Percentiles rank a stretch among this genome's conserved stretches.
Conservation (phyloP, 2,329 filamentous ascomycete species). For the Hirsutella minnesotensis region DNA sequence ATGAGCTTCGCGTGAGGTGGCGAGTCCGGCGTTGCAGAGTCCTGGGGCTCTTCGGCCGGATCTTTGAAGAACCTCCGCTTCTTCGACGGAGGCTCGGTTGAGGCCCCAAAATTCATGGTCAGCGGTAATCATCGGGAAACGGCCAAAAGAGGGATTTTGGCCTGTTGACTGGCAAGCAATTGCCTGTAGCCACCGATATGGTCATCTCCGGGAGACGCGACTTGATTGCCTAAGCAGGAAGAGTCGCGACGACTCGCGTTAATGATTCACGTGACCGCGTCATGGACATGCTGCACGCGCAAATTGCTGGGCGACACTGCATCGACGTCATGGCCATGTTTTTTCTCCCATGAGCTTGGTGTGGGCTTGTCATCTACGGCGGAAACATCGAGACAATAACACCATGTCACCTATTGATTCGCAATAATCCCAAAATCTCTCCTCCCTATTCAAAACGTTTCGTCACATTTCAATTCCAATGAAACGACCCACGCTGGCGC, state of each 20-base stretch:
- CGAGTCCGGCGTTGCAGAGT: conserved; percentile 11
- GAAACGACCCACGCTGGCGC: conserved; percentile 23
- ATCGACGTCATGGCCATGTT: not conserved
- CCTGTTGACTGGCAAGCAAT: too few species aligned
- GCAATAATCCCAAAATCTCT: not conserved
- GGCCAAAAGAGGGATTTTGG: not conserved
- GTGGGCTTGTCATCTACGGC: not conserved
- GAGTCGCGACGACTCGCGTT: conserved; percentile 22
- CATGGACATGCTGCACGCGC: not conserved
- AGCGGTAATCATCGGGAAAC: conserved; percentile 2
- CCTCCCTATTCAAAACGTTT: not conserved
- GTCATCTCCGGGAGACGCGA: conserved; percentile 32
- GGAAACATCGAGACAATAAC: conserved; percentile 4
- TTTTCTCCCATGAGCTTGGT: conserved; percentile 2
- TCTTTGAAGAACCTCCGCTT: conserved; percentile 27
- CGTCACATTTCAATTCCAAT: conserved; percentile 14
- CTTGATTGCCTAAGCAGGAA: conserved; percentile 3
- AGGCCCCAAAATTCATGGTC: conserved; percentile 26
- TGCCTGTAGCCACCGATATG: too few species aligned
- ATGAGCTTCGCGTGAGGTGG: conserved; percentile 11
- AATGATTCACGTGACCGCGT: conserved; percentile 29
- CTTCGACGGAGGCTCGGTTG: conserved; percentile 33
- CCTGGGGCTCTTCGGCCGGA: conserved; percentile 17
- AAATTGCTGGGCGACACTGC: conserved; percentile 13
- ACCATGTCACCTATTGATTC: conserved; percentile 9